These are phyloP conservation scores for Groenewaldozyma auringiensis DNA, from an alignment of 1,139 yeast species.

Conservation along the genomic window DNA sequence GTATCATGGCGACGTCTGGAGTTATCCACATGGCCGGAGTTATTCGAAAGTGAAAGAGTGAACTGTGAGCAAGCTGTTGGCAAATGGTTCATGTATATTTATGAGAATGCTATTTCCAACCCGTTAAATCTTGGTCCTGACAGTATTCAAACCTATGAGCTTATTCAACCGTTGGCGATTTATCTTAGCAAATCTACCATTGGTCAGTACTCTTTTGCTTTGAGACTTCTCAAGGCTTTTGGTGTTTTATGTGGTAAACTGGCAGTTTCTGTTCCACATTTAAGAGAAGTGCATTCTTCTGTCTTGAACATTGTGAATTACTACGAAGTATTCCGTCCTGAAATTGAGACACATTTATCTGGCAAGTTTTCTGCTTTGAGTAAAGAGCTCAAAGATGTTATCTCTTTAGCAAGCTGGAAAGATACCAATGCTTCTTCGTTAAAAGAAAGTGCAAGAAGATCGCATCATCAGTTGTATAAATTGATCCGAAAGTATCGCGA, in stretches of 20 bases:
- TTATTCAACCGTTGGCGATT: constrained; percentile 64
- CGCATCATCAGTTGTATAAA: constrained; percentile 80
- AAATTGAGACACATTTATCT: constrained; percentile 34
- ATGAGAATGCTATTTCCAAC: constrained; percentile 49
- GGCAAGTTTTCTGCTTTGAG: constrained; percentile 47
- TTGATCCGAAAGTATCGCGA: constrained; percentile 75
- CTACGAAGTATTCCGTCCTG: constrained; percentile 51
- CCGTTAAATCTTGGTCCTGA: constrained; percentile 15
- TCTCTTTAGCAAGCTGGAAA: constrained; percentile 90
- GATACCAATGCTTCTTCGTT: constrained; percentile 91
- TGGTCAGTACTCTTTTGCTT: constrained; percentile 62
- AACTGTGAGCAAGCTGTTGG: constrained; percentile 49
- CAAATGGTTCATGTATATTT: constrained; percentile 87
- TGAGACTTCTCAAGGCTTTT: constrained; percentile 57
- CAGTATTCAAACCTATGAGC: constrained; percentile 23
- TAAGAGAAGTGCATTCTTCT: constrained; percentile 34
- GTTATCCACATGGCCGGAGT: constrained; percentile 72
- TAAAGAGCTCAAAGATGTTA: constrained; percentile 77
- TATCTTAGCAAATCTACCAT: constrained; percentile 68
- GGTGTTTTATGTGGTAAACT: constrained; percentile 37
- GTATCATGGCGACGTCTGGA: constrained; percentile 90
- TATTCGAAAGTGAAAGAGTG: constrained; percentile 61
- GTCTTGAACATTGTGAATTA: constrained; percentile 56
- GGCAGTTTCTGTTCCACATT: constrained; percentile 9
- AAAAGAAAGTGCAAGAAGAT: constrained; percentile 84